Conservation (phyloP, 2,329 filamentous ascomycete genomes). For the Paracoccidioides brasiliensis region DNA sequence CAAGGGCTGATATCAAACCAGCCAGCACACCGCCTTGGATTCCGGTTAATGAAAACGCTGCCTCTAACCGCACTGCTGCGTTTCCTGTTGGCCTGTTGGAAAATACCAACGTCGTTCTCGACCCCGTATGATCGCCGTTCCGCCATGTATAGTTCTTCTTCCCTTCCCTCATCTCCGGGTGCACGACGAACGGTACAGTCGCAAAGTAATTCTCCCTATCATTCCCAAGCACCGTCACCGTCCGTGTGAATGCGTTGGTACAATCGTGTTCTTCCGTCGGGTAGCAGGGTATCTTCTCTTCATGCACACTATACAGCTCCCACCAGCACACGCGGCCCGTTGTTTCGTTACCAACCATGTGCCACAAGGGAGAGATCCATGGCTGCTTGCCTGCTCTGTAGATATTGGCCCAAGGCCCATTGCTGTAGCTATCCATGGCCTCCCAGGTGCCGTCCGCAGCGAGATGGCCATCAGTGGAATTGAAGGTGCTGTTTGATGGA, state of each 20-base stretch:
- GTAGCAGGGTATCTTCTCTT: not conserved
- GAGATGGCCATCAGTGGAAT: not conserved
- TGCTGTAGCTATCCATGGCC: not conserved
- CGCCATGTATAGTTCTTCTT: not conserved
- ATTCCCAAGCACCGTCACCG: constrained; percentile 1
- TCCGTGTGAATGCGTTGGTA: not conserved
- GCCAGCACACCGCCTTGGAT: not conserved
- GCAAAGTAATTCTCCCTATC: constrained; percentile 5
- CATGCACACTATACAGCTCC: not conserved
- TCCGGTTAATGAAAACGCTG: not conserved
- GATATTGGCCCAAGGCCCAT: not conserved
- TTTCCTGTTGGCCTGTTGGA: not conserved
- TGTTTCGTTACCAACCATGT: not conserved
- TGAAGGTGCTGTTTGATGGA: constrained; percentile 1
- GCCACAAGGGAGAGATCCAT: not conserved
- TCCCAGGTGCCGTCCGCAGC: constrained; percentile 1
- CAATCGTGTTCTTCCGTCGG: not conserved
- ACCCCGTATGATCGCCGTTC: not conserved
- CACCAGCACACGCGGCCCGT: constrained; percentile 1
- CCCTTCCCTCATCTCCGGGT: not conserved
- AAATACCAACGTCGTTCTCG: not conserved
- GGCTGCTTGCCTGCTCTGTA: not conserved
- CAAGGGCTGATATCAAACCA: not conserved
- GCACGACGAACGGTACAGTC: constrained; percentile 1
- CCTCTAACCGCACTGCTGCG: not conserved